These are phyloP conservation scores for Coffea canephora DNA, from an alignment of 257 asterid species.

Conservation along the genomic window DNA sequence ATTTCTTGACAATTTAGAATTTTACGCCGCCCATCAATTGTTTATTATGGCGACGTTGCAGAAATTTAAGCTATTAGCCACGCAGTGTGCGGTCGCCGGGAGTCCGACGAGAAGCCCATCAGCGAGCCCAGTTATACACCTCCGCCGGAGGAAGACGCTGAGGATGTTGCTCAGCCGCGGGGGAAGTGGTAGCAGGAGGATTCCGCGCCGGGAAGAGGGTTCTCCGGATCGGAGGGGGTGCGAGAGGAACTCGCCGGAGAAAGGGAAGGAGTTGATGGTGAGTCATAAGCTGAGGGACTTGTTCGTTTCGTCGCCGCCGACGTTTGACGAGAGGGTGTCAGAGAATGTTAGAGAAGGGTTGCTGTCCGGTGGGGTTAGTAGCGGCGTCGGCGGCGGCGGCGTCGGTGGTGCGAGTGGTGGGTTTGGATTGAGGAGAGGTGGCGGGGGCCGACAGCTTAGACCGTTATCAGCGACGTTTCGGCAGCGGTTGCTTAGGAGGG, in stretches of 20 bases:
- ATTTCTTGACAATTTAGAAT: not conserved
- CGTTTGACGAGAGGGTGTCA: slow-evolving; percentile 41
- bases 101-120: slow-evolving; percentile 87
- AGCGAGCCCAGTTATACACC: slow-evolving; percentile 81
- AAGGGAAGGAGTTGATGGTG: slow-evolving; percentile 23
- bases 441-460: slow-evolving; percentile 46
- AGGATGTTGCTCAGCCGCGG: slow-evolving; percentile 75
- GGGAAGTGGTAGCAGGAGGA: slow-evolving; percentile 28
- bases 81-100: slow-evolving; percentile 76
- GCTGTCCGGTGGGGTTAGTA: slow-evolving; percentile 21
- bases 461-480: slow-evolving; percentile 79
- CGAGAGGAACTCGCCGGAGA: slow-evolving; percentile 18
- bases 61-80: slow-evolving; percentile 82
- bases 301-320: slow-evolving; percentile 63
- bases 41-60: slow-evolving; percentile 71
- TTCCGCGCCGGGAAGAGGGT: slow-evolving; percentile 27
- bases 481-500: slow-evolving; percentile 78
- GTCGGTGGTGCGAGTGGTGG: slow-evolving; percentile 19
- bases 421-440: slow-evolving; percentile 28
- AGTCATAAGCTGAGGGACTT: slow-evolving; percentile 35
- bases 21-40: not conserved
- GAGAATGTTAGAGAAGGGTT: slow-evolving; percentile 47
- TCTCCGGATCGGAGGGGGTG: slow-evolving; percentile 10
- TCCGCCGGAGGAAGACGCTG: slow-evolving; percentile 88
- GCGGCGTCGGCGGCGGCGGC: not conserved